phyloP scores from a whole-genome alignment of 1,284 basidiomycete species.

The Stygiomarasmius scandens region DNA sequence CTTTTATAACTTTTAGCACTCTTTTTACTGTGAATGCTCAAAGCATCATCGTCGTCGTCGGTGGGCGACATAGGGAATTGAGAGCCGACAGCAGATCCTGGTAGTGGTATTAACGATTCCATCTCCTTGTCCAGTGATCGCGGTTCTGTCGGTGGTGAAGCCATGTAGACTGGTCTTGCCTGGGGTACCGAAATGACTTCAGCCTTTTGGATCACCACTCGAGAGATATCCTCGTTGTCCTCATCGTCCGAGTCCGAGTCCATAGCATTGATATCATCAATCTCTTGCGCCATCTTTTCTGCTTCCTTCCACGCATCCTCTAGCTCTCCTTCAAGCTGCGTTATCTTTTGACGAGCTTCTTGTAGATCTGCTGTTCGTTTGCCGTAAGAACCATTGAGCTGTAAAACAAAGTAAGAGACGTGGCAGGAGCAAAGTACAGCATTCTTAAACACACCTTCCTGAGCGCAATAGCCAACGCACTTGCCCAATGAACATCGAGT shows the following conservation, averaged over 20 bases:
- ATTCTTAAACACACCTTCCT: conserved; percentile 51
- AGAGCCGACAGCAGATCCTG: neutral
- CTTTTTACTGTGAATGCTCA: conserved; percentile 35
- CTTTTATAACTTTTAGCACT: conserved; percentile 37
- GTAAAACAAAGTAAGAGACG: conserved; percentile 7
- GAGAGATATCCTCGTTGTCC: conserved; percentile 32
- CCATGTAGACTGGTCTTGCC: conserved; percentile 25
- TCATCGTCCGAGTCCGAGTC: conserved; percentile 25
- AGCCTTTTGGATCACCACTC: conserved; percentile 42
- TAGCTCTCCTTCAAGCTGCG: conserved; percentile 66
- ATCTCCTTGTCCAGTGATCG: neutral
- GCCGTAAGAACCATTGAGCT: conserved; percentile 72
- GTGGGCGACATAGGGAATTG: neutral
- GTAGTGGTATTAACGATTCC: neutral
- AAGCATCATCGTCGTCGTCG: conserved; percentile 31
- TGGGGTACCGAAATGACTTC: conserved; percentile 41
- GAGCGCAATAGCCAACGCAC: conserved; percentile 73
- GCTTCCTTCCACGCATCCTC: conserved; percentile 81
- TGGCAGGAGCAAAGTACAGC: conserved; percentile 8
- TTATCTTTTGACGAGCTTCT: conserved; percentile 47
- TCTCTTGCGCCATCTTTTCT: conserved; percentile 67
- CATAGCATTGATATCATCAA: conserved; percentile 51
- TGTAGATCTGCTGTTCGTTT: conserved; percentile 61
- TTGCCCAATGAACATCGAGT: conserved; percentile 67
- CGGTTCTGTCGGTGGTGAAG: conserved; percentile 2